Percentiles rank a stretch among this genome's conserved stretches.
Evolutionary conservation across 2,329 filamentous ascomycete genomes (phyloP).

Genomic region (Polychaeton citri): DNA sequence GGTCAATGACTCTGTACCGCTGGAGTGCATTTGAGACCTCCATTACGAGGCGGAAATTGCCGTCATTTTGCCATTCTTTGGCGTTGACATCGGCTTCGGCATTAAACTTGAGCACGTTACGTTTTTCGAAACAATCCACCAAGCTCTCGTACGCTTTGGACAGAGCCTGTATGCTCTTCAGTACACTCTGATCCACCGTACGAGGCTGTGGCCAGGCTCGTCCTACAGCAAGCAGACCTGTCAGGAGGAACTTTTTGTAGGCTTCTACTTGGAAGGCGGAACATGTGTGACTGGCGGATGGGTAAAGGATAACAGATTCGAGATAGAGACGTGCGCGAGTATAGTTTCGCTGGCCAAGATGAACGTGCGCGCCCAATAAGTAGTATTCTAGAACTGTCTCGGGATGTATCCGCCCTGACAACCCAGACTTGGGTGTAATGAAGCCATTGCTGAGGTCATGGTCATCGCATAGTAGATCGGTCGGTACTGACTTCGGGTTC

Average conservation of each 20-base stretch:
- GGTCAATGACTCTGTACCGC: slow-evolving; percentile 58
- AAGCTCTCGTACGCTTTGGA: slow-evolving; percentile 60
- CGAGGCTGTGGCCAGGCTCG: slow-evolving; percentile 43
- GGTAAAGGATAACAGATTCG: slow-evolving; percentile 47
- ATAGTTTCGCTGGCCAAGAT: slow-evolving; percentile 30
- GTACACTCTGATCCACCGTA: slow-evolving; percentile 39
- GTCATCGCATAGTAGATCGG: slow-evolving; percentile 27
- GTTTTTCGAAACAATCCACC: slow-evolving; percentile 52
- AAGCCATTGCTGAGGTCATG: slow-evolving; percentile 38
- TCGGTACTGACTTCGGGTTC: slow-evolving; percentile 21
- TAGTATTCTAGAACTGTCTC: slow-evolving; percentile 44
- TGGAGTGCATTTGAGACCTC: slow-evolving; percentile 60
- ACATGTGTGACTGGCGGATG: slow-evolving; percentile 51
- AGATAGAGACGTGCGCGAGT: slow-evolving; percentile 32
- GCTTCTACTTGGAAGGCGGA: slow-evolving; percentile 68
- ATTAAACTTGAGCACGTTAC: slow-evolving; percentile 46
- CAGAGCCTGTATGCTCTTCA: slow-evolving; percentile 44
- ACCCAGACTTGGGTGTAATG: slow-evolving; percentile 45
- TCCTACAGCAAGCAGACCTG: slow-evolving; percentile 59
- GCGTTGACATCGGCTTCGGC: slow-evolving; percentile 49
- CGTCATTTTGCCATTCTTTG: slow-evolving; percentile 43
- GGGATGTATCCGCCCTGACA: slow-evolving; percentile 42
- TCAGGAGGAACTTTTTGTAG: slow-evolving; percentile 81
- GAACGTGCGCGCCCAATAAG: slow-evolving; percentile 33
- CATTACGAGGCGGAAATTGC: slow-evolving; percentile 56